Conservation (phyloP, 2,329 filamentous ascomycete species). For the Cercospora beticola region DNA sequence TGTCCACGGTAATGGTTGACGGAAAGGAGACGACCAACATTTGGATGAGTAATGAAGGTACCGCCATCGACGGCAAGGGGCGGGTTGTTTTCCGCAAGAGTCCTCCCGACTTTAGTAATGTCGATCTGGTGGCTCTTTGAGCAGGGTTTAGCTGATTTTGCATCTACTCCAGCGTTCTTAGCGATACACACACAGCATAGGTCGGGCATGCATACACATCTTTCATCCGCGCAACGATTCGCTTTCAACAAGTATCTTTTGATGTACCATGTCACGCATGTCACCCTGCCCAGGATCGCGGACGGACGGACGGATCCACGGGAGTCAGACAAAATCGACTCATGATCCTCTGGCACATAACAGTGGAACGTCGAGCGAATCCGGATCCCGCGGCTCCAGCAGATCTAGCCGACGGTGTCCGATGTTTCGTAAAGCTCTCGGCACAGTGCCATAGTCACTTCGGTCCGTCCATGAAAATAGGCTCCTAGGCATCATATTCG, state of each 20-base stretch:
- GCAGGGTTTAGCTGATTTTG: background rate
- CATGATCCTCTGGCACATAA: background rate
- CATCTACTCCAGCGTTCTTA: background rate
- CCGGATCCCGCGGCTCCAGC: background rate
- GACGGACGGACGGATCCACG: background rate
- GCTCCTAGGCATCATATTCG: background rate
- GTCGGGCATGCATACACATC: background rate
- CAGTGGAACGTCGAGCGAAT: background rate
- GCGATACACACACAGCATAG: background rate
- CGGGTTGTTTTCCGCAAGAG: constrained; percentile 54
- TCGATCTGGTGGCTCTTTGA: constrained; percentile 79
- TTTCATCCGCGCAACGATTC: background rate
- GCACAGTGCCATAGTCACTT: background rate
- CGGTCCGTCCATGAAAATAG: background rate
- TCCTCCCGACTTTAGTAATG: constrained; percentile 62
- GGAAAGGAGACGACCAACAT: constrained; percentile 49
- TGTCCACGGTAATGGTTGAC: constrained; percentile 60
- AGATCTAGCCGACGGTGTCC: background rate
- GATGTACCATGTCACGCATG: background rate
- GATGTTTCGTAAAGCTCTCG: background rate
- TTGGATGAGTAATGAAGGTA: constrained; percentile 93
- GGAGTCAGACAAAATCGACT: background rate
- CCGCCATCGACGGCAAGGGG: constrained; percentile 78
- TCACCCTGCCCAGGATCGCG: background rate
- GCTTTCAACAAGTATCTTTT: background rate